Conservation (phyloP, 2,329 filamentous ascomycete species). For the Ceratocystis variospora region DNA sequence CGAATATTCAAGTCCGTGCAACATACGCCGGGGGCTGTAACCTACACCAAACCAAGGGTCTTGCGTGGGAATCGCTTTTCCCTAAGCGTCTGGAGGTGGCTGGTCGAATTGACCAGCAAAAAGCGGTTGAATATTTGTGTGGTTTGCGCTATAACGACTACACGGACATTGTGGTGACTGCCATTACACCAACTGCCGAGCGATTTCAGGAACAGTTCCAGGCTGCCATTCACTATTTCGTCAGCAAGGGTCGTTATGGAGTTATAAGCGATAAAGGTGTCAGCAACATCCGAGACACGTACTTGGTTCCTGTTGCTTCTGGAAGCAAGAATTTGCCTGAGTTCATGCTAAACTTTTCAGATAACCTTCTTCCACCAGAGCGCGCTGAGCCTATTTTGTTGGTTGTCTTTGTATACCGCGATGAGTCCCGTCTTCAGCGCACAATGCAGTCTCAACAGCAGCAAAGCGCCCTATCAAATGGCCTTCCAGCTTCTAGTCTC, state of each 20-base stretch:
- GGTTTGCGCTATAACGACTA: constrained; percentile 67
- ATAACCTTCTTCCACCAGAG: constrained; percentile 61
- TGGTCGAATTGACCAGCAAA: constrained; percentile 66
- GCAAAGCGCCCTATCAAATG: background rate
- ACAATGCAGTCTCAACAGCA: background rate
- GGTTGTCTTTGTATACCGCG: constrained; percentile 71
- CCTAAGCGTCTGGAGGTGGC: constrained; percentile 56
- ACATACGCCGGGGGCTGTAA: constrained; percentile 77
- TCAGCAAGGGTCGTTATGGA: constrained; percentile 67
- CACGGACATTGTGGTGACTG: constrained; percentile 73
- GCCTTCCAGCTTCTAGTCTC: background rate
- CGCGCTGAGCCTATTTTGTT: constrained; percentile 65
- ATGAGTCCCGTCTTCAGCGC: constrained; percentile 29
- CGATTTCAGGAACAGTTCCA: constrained; percentile 51
- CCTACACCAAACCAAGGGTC: constrained; percentile 35
- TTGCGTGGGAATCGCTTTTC: constrained; percentile 61
- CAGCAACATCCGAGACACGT: constrained; percentile 73
- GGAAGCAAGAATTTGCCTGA: constrained; percentile 61
- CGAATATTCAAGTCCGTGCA: constrained; percentile 62
- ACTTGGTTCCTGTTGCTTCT: constrained; percentile 71
- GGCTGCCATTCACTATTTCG: constrained; percentile 76
- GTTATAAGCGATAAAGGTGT: constrained; percentile 66
- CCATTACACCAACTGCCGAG: constrained; percentile 51
- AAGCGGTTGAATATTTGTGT: constrained; percentile 83
- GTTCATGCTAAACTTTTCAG: constrained; percentile 77